Evolutionary conservation across 2,329 filamentous ascomycete species (phyloP), one percentile per base, ranked within the genome.

Genomic region (Chrysoporthe puriensis): DNA sequence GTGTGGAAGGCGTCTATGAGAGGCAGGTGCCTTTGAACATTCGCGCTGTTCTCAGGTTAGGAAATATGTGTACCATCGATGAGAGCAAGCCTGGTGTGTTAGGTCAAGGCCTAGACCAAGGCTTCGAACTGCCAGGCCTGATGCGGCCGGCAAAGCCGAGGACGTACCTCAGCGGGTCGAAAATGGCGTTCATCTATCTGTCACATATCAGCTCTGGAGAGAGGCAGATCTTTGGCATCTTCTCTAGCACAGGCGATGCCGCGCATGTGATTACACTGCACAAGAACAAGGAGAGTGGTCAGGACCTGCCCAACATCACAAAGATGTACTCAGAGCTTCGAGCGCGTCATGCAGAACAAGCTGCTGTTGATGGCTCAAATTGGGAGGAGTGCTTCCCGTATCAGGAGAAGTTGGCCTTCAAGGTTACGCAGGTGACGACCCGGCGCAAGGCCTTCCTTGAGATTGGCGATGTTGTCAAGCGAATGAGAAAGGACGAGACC

Each of bases 1-100:
- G 94, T 77, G 92, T 99, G 1, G 96, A 99, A 79, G 96, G 96
- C 42, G 94, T 99, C 16, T 99, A 99, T 75, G 96, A 99, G 80
- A 95, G 91, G 74, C 91, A 97, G 72, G 85, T 99, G 1, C 94
- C 96, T 0, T 83, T 98, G 6, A 93, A 92, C 71, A 87, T 97
- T 60, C 88, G 95, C 52, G 96, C 95, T 4, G 87, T 99, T 43
- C 86, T 99, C 11, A 92, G 96, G 72, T 83, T 99, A 1, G 96
- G 96, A 54, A 97, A 93, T 74, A 83, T 92, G 42, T 99, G 96
- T 77, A 96, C 93, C 2, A 97, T 99, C 72, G 96, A 99, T 74
- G 92, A 97, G 74, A 90, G 85, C 65, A 94, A 97, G 73, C 88
- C 91, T 69, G 96, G 95, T 73, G 94, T 97, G 1, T 86, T 99